These are phyloP conservation scores for Rhizoclosmatium globosum DNA, from an alignment of 192 early-diverging fungal genomes.

Conservation along the genomic window DNA sequence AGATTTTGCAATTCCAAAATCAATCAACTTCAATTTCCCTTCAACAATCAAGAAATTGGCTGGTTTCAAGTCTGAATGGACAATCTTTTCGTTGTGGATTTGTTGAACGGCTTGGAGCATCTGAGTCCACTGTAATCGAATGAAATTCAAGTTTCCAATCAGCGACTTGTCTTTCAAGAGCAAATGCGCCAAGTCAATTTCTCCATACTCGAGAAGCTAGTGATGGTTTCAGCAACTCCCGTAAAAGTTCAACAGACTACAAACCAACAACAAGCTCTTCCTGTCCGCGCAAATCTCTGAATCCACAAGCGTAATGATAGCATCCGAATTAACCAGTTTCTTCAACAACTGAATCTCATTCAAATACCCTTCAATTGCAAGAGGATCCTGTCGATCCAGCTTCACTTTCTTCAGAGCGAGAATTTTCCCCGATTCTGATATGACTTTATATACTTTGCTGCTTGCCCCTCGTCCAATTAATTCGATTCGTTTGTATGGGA, in stretches of 20 bases:
- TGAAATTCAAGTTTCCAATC: constrained; percentile 73
- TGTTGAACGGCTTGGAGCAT: constrained; percentile 90
- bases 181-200: constrained; percentile 79
- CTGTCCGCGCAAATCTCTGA: constrained; percentile 72
- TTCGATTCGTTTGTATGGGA: constrained; percentile 47
- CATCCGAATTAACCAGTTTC: constrained; percentile 64
- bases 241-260: background rate
- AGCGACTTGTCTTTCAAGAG: constrained; percentile 49
- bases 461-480: constrained; percentile 85
- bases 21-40: constrained; percentile 89
- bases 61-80: constrained; percentile 95
- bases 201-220: constrained; percentile 87
- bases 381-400: constrained; percentile 69
- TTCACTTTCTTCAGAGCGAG: constrained; percentile 88
- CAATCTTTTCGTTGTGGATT: constrained; percentile 87
- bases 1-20: constrained; percentile 97
- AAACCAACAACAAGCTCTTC: constrained; percentile 76
- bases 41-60: constrained; percentile 93
- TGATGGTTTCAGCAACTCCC: background rate
- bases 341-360: constrained; percentile 87
- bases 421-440: constrained; percentile 65
- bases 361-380: constrained; percentile 73
- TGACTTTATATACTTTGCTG: constrained; percentile 90
- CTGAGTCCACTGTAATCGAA: constrained; percentile 75
- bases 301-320: constrained; percentile 85